These are phyloP conservation scores for Tylopilus sp. DNA, from an alignment of 1,284 basidiomycete genomes.

Conservation along the genomic window DNA sequence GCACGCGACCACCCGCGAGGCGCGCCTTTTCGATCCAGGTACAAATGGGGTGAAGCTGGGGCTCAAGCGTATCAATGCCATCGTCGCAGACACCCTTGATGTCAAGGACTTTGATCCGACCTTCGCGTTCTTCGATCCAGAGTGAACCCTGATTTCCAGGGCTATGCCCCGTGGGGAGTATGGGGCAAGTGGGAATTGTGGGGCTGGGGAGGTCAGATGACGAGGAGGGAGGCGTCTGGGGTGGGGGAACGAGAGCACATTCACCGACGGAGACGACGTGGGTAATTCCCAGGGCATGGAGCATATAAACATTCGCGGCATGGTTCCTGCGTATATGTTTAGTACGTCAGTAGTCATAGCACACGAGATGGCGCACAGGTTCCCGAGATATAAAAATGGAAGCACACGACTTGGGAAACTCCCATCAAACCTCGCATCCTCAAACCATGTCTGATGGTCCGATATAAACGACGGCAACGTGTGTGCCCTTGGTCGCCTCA, in stretches of 20 bases:
- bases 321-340: constrained; percentile 60
- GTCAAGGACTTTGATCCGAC: constrained; percentile 84
- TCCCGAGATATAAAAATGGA: constrained; percentile 94
- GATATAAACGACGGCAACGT: constrained; percentile 62
- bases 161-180: constrained; percentile 45
- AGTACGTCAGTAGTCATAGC: constrained; percentile 5
- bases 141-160: constrained; percentile 66
- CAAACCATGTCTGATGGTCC: constrained; percentile 87
- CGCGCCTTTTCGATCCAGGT: constrained; percentile 92
- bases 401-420: constrained; percentile 93
- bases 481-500: constrained; percentile 60
- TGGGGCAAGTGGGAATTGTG: constrained; percentile 24
- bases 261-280: constrained; percentile 98
- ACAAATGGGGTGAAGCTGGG: constrained; percentile 82
- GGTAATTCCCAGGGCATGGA: constrained; percentile 93
- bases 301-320: constrained; percentile 92
- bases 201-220: constrained; percentile 1
- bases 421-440: constrained; percentile 89
- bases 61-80: constrained; percentile 91
- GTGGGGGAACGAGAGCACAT: constrained; percentile 77
- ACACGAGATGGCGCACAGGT: constrained; percentile 60
- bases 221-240: constrained; percentile 31
- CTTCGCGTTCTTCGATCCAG: constrained; percentile 83
- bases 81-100: constrained; percentile 91
- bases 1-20: constrained; percentile 77